phyloP scores from a whole-genome alignment of 768 basidiomycete genomes.

The Tylopilus sp. region DNA sequence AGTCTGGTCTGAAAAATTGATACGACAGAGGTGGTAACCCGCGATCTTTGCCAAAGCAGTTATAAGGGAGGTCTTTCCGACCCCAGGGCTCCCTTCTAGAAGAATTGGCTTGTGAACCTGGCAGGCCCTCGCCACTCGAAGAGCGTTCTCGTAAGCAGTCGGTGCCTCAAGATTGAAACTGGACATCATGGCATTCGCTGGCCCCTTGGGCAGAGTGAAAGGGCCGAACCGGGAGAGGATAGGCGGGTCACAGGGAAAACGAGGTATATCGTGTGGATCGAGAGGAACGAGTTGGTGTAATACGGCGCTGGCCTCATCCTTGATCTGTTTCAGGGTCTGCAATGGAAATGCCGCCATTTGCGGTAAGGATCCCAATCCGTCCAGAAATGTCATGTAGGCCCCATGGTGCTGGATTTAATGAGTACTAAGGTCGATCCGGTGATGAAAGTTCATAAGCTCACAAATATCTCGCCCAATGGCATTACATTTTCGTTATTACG shows the following conservation, averaged over 20 bases:
- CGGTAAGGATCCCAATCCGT: conserved; percentile 80
- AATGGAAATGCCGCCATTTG: conserved; percentile 64
- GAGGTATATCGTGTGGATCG: conserved; percentile 18
- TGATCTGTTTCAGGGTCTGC: conserved; percentile 58
- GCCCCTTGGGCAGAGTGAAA: conserved; percentile 69
- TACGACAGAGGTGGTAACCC: conserved; percentile 80
- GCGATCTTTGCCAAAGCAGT: conserved; percentile 79
- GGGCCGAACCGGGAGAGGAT: conserved; percentile 59
- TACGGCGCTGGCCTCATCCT: conserved; percentile 50
- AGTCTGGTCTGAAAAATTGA: conserved; percentile 98
- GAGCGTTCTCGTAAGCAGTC: conserved; percentile 82
- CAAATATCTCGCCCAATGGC: conserved; percentile 57
- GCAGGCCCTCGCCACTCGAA: conserved; percentile 85
- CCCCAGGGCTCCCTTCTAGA: conserved; percentile 95
- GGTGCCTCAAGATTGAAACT: conserved; percentile 84
- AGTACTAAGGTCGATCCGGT: conserved; percentile 2
- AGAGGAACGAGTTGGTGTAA: conserved; percentile 58
- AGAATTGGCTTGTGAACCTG: conserved; percentile 90
- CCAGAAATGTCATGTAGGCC: conserved; percentile 88
- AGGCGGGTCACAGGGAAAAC: conserved; percentile 32
- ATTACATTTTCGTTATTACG: conserved; percentile 32
- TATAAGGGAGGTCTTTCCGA: conserved; percentile 94
- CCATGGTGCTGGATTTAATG: conserved; percentile 70
- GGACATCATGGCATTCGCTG: conserved; percentile 31
- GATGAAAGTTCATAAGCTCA: conserved; percentile 36